Evolutionary conservation across 2,329 filamentous ascomycete species (phyloP).

Genomic region (Gnomoniopsis smithogilvyi): DNA sequence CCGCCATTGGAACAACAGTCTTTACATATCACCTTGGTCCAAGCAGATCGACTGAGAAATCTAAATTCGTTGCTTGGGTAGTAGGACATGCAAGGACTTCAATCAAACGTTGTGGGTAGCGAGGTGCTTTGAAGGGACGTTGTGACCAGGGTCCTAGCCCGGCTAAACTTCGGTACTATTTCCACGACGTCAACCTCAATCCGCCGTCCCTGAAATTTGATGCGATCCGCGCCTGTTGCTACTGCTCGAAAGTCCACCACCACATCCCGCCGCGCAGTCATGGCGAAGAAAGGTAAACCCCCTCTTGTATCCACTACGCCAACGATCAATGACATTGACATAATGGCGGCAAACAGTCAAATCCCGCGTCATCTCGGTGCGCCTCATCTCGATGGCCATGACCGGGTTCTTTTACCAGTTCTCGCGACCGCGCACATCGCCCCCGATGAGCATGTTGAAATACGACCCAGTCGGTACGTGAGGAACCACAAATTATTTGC

Average conservation of each 20-base stretch:
- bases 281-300: conserved; percentile 35
- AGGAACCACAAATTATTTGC: neutral
- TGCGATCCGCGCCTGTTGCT: neutral
- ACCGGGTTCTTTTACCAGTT: conserved; percentile 97
- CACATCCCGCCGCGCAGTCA: conserved; percentile 17
- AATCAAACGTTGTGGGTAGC: too few species aligned
- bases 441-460: conserved; percentile 95
- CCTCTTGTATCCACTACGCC: neutral
- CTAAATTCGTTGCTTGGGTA: too few species aligned
- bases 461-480: conserved; percentile 90
- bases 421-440: conserved; percentile 73
- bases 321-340: neutral
- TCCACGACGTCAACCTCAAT: neutral
- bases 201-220: neutral
- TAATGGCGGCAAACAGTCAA: conserved; percentile 58
- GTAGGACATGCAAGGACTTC: too few species aligned
- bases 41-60: too few species aligned
- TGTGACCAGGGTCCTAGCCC: too few species aligned
- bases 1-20: too few species aligned
- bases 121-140: too few species aligned
- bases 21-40: too few species aligned
- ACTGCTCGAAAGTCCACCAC: neutral
- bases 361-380: conserved; percentile 87
- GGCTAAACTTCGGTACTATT: too few species aligned
- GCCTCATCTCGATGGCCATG: conserved; percentile 97